These are phyloP conservation scores for Schizophyllum amplum DNA, from an alignment of 1,284 basidiomycete species.

Conservation along the genomic window DNA sequence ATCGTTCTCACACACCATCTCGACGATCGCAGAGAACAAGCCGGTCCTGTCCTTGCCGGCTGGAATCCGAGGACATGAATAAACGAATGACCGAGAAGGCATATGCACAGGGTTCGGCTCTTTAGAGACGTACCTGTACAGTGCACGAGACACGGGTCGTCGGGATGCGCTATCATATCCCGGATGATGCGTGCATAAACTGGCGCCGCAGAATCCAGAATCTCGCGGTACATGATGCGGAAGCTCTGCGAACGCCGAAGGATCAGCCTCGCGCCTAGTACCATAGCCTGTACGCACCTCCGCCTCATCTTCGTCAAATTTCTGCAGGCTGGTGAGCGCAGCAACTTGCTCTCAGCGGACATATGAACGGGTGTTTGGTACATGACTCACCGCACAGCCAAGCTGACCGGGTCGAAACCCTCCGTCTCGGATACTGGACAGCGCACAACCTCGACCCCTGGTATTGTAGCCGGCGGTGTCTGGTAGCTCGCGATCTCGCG, in stretches of 20 bases:
- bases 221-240: constrained; percentile 23
- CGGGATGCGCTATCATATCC: constrained; percentile 30
- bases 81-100: neutral
- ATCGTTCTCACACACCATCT: constrained; percentile 19
- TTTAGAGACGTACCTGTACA: constrained; percentile 29
- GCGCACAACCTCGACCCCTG: constrained; percentile 25
- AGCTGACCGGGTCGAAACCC: constrained; percentile 22
- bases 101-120: neutral
- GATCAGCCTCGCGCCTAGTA: neutral
- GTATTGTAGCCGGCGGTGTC: constrained; percentile 21
- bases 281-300: constrained; percentile 16
- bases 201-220: constrained; percentile 24
- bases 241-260: constrained; percentile 22
- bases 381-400: constrained; percentile 19
- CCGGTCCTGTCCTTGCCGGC: constrained; percentile 41
- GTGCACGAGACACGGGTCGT: constrained; percentile 32
- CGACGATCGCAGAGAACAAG: constrained; percentile 28
- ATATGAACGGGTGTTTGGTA: too few relatives aligned
- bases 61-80: constrained; percentile 11
- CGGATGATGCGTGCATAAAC: constrained; percentile 26
- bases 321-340: constrained; percentile 14
- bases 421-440: constrained; percentile 16
- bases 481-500: constrained; percentile 26
- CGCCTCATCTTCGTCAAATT: constrained; percentile 22
- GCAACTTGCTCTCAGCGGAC: neutral